phyloP scores from a whole-genome alignment of 2,329 filamentous ascomycete species.

The Phaeosphaeriaceae sp. region DNA sequence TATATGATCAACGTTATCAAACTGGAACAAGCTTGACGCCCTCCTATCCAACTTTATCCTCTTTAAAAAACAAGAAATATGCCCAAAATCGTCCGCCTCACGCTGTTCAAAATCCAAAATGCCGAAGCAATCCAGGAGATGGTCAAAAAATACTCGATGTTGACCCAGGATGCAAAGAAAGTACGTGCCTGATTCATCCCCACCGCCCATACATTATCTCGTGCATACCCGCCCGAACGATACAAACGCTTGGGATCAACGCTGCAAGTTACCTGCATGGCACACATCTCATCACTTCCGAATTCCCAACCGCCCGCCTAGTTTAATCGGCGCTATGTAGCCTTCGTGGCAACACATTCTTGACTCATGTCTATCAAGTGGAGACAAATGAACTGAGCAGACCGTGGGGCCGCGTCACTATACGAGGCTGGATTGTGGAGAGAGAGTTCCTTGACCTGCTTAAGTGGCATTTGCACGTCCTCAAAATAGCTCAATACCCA shows the following conservation, averaged over 20 bases:
- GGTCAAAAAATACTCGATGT: slow-evolving; percentile 41
- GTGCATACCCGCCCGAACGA: slow-evolving; percentile 22
- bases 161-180: slow-evolving; percentile 43
- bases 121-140: slow-evolving; percentile 33
- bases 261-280: slow-evolving; percentile 19
- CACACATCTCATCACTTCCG: slow-evolving; percentile 23
- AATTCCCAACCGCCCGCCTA: slow-evolving; percentile 14
- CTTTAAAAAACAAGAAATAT: no score
- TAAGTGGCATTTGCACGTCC: no score
- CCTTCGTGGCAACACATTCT: no score
- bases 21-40: no score
- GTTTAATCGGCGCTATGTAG: no score
- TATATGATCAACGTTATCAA: background rate
- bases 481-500: no score
- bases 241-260: slow-evolving; percentile 7
- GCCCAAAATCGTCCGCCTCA: slow-evolving; percentile 44
- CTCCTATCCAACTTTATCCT: no score
- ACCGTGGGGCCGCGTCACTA: no score
- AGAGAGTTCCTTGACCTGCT: no score
- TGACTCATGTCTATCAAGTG: slow-evolving; percentile 9
- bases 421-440: no score
- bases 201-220: slow-evolving; percentile 2
- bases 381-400: no score
- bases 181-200: slow-evolving; percentile 26
- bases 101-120: slow-evolving; percentile 47